Percentiles rank a stretch among this genome's conserved stretches.
Conservation (phyloP, 75 land plant species). For the Ceratopteris richardii region DNA sequence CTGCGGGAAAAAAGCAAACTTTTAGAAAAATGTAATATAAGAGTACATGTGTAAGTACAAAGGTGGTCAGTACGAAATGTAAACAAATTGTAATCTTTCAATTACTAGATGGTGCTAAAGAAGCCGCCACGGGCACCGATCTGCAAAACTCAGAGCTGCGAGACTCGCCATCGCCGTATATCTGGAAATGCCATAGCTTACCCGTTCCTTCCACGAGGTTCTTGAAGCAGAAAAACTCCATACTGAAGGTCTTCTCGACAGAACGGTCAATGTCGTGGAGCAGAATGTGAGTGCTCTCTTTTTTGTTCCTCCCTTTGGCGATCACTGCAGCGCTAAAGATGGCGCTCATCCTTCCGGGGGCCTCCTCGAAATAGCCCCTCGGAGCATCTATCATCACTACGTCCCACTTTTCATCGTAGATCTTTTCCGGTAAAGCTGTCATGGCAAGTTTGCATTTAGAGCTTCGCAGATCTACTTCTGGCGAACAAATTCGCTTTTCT, state of each 20-base stretch:
- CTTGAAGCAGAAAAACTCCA: conserved; percentile 53
- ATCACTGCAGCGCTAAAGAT: conserved; percentile 73
- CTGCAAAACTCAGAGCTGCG: too few relatives aligned
- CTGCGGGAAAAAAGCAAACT: too few relatives aligned
- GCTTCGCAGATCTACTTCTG: too few relatives aligned
- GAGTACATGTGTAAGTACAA: too few relatives aligned
- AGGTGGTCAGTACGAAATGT: too few relatives aligned
- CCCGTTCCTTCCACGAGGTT: conserved; percentile 37
- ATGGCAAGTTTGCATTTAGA: conserved; percentile 53
- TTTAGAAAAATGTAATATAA: too few relatives aligned
- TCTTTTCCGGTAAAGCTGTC: conserved; percentile 35
- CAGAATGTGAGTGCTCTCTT: conserved; percentile 55
- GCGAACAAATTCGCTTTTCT: too few relatives aligned
- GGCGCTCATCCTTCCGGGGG: conserved; percentile 79
- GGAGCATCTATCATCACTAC: conserved; percentile 84
- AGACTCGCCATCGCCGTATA: too few relatives aligned
- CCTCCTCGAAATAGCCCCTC: conserved; percentile 51
- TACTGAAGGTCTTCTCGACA: conserved; percentile 52
- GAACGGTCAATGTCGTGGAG: conserved; percentile 65
- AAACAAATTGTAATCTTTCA: too few relatives aligned
- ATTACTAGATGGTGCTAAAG: too few relatives aligned
- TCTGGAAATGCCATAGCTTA: conserved; percentile 60
- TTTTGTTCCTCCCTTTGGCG: too few relatives aligned
- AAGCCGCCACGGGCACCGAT: too few relatives aligned
- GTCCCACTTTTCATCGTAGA: conserved; percentile 67